Base-by-base conservation (phyloP, 2,329 filamentous ascomycete genomes). In the Niveomyces coronatus region DNA sequence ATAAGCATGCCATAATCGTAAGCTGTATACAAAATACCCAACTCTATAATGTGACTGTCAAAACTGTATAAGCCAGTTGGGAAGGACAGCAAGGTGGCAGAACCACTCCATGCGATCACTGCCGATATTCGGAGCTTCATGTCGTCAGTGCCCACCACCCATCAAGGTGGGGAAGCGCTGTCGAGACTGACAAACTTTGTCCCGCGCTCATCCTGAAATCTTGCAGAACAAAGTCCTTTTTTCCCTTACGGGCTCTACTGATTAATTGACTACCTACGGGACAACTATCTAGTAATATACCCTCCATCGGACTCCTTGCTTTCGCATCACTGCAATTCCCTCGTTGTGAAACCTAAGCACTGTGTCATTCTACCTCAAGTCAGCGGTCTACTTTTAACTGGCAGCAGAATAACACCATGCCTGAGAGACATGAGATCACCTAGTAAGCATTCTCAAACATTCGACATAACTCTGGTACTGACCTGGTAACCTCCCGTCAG, bases 361-460 rank as follows among this genome's bases (percentile, higher is more conserved):
- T 33, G 8, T 33, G 14, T 24, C 16, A 31, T 29, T 13, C 19
- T 9, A 8, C 33, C 28, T 23, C 23, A 22, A n/a, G 3, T 28
- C 18, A 6, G 15, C 28, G 10, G 11, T 33, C 17, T 22, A 33
- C 22, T 11, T 29, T 22, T 31, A 27, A 35, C 39, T 33, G 24
- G 26, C 37, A 39, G 31, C 31, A 4, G 14, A 22, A 18, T 18
- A 13, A 23, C 20, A 42, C 9, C 35, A 85, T 89, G 84, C 79
- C 82, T 52, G 66, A 74, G 46, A 71, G 85, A 61, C 69, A 76
- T 50, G 80, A 89, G 46, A 75, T 91, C 56, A 74, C 79, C 47
- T 91, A 93, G n/a, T n/a, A n/a, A n/a, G n/a, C n/a, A n/a, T n/a
- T n/a, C n/a, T n/a, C n/a, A n/a, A n/a, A n/a, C n/a, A n/a, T n/a